Evolutionary conservation across 495 filamentous ascomycete genomes (phyloP), one percentile per base, ranked within the genome.

Genomic region (Annulohypoxylon moriforme): DNA sequence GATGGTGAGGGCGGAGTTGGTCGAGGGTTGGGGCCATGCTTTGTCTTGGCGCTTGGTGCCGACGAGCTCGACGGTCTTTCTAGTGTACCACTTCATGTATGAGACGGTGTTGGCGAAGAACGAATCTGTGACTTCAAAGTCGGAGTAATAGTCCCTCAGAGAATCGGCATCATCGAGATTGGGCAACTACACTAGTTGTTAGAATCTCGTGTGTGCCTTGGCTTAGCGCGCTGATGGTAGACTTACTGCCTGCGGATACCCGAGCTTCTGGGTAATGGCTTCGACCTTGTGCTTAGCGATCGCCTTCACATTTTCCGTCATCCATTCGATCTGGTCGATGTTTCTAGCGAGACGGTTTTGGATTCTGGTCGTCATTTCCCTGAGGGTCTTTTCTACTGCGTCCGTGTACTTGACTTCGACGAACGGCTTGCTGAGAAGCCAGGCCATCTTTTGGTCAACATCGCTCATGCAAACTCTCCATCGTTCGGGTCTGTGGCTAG

Each of bases 381-480:
- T 22, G 4, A 64, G 53, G 4, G 65, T 60, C 52, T 69, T 58
- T 8, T 64, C 20, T 24, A 60, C 42, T 2, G 56, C 66, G 2
- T 73, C 71, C 31, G 53, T 68, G 34, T 69, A 66, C 20, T 62
- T 66, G 18, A 34, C 55, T 25, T 73, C 71, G 7, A 66, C 31
- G 25, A 44, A 73, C 0, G 59, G 61, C 56, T 73, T 66, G 38
- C 71, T 69, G 5, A 60, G 11, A 36, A 69, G 20, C 65, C 60
- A 73, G 11, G 60, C 60, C 38, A 65, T 47, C 33, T 65, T 69
- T 31, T 10, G 31, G 16, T 66, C 33, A 2, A 52, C 40, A 8
- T 64, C 50, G 1, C n/a, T 18, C 10, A 91, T 83, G 69, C 90
- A 92, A 59, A 85, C 89, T 69, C 88, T 82, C 90, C 90, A 92